Evolutionary conservation across 164 flowering plant genomes (phyloP), one percentile per base, ranked within the genome.

Genomic region (Vitis cinerea): DNA sequence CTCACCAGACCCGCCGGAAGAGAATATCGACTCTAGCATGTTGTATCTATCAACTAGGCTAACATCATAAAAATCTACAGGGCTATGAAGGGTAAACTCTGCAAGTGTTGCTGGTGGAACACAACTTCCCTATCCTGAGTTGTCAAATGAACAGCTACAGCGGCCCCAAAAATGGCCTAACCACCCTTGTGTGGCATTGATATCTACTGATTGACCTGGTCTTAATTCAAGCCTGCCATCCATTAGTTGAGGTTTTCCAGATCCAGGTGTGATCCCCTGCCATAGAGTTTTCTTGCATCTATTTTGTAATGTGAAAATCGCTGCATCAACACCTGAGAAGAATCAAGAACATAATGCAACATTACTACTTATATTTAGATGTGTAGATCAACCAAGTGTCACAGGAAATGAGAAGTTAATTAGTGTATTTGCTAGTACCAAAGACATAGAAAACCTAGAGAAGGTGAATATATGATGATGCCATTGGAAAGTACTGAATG

Each of bases 21-120:
- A 74, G 14, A 30, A 15, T 27, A 77, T 63, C 3, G 77, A 64
- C n/a, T 83, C 14, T 0, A 75, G 76, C 53, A 81, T 47, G 66
- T 84, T 83, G 71, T 72, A 83, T 17, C 87, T 86, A 54, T 84
- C 88, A 48, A 85, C 88, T 1, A 85, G 82, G 71, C 88, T 85
- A 1, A 85, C 82, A 57, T 83, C 88, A 52, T 85, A 85, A 70
- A 74, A 85, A 44, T 81, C 86, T 1, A 48, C n/a, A 3, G 66
- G 67, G 60, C 67, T 64, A 15, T 68, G 76, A 3, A 83, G 72
- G 30, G 86, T 83, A 66, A 85, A 75, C 67, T 85, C 86, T 0
- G 77, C 86, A 0, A 85, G 76, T 11, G 86, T 80, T 9, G 82
- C 79, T 0, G 86, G 86, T 0, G 86, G 82, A 2, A 31, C 17